Base-by-base conservation (phyloP, 2,329 filamentous ascomycete species). In the Fusarium hostae region DNA sequence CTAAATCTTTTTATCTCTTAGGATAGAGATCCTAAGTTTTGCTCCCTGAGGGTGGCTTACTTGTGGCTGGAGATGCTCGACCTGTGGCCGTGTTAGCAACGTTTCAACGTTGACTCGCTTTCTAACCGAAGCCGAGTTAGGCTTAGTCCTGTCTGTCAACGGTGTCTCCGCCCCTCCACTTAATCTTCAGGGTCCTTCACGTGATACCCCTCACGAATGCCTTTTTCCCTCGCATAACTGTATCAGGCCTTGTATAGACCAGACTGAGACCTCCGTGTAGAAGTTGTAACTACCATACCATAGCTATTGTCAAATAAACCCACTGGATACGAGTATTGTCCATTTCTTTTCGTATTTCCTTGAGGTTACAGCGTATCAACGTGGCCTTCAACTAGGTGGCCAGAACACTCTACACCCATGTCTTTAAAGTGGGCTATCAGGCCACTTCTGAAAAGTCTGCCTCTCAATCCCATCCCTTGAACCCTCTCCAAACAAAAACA, bases 401-500 rank as follows among this genome's bases (percentile, higher is more conserved):
- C 45, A 66, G 61, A 66, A 66, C 63, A 65, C 44, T 35, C 30
- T 26, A n/a, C 20, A 73, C 52, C 74, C 74, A 75, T 75, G 74
- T 61, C 52, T 61, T 69, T 62, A 76, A 75, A 75, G 74, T 75
- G 74, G 74, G 65, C 64, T 67, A 55, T 76, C 74, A 76, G 74
- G 64, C 74, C 74, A 76, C 50, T 76, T 75, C 43, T 72, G 52
- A 76, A 76, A 71, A 76, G 66, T 75, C 59, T 74, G 70, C 63
- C 58, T 70, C 47, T 41, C 66, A 44, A 41, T 67, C 60, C 30
- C 64, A 62, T 56, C 47, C 22, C 18, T 51, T 37, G 22, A 26
- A 63, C 28, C 57, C 47, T 34, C 47, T 35, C 24, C 43, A 61
- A 51, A 69, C 32, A 45, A 26, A 66, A 62, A 59, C 51, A 59